Base-by-base conservation (phyloP, 352 stramenopile genomes). In the Phytophthora sojae region DNA sequence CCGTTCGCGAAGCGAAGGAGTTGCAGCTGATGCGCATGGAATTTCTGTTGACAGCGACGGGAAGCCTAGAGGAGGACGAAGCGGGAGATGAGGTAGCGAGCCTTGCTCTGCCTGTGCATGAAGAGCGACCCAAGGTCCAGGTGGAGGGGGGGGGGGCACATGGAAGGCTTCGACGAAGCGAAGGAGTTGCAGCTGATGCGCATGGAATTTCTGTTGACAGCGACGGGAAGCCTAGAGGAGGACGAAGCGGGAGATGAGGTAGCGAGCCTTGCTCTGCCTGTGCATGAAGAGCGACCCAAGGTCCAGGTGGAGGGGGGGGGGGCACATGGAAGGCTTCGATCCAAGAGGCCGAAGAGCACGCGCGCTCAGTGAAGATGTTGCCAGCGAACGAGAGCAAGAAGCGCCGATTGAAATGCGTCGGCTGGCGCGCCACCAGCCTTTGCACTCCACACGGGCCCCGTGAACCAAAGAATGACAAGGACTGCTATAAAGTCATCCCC, bases 401-500 rank as follows among this genome's bases (percentile, higher is more conserved):
- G 67, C 67, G 61, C 6, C 54, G 55, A 26, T 59, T 75, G 29
- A 69, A 66, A 32, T 75, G 67, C 23, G 14, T 75, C 19, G 67
- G 67, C 6, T 74, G 67, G 67, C 61, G 67, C 2, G 67, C 60
- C 12, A 74, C 60, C 12, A 14, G 47, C 4, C 32, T 47, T 51
- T 75, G 67, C 55, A 67, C 44, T 14, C 61, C 61, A 15, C 61
- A 75, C 7, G 61, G 67, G 23, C 56, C 67, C 49, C 67, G 61
- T 32, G 67, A 71, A 17, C 67, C 55, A 25, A 56, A 70, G 39
- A 65, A 61, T 8, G 67, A 75, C 61, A 70, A 69, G 17, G 61
- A 26, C 1, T 75, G 67, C 39, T 58, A 61, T 29, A 54, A 62
- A 21, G 61, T 70, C 9, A 44, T 75, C 29, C 53, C 54, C 11